Conservation (phyloP, 1,139 yeast genomes). For the Blastobotrys petasosporus region DNA sequence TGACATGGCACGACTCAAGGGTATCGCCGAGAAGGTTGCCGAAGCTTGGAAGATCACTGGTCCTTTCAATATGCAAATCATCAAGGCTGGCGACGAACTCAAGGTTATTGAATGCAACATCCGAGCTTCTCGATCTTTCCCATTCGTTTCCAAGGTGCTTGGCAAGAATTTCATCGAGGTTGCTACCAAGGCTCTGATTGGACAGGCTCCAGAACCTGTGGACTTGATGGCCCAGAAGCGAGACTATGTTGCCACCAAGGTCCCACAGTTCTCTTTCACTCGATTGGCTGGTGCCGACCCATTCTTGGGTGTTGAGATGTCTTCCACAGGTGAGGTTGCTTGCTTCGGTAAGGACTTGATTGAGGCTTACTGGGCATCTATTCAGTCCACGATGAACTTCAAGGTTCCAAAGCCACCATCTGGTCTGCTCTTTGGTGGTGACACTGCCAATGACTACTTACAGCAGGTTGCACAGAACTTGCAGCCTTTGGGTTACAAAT, state of each 20-base stretch:
- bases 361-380: constrained; percentile 97
- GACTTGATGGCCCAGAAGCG: constrained; percentile 83
- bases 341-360: constrained; percentile 79
- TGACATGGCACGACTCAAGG: constrained; percentile 84
- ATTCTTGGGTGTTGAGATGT: constrained; percentile 97
- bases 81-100: constrained; percentile 75
- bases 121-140: constrained; percentile 98
- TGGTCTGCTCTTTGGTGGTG: constrained; percentile 93
- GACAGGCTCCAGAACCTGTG: constrained; percentile 77
- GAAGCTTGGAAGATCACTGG: constrained; percentile 94
- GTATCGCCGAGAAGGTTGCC: constrained; percentile 92
- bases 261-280: constrained; percentile 96
- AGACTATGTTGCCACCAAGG: constrained; percentile 90
- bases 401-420: constrained; percentile 83
- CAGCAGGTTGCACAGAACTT: constrained; percentile 68
- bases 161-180: constrained; percentile 92
- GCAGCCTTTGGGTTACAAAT: constrained; percentile 71
- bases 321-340: constrained; percentile 98
- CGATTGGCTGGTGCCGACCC: constrained; percentile 99
- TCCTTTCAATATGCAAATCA: constrained; percentile 97
- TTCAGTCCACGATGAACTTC: constrained; percentile 96
- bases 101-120: constrained; percentile 98
- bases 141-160: constrained; percentile 93
- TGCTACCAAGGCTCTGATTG: constrained; percentile 81
- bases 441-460: constrained; percentile 61